A percentile compares a stretch with the other conserved stretches of the same genome.
Evolutionary conservation across 306 rosid genomes (phyloP).

Genomic region (Quercus parvula): DNA sequence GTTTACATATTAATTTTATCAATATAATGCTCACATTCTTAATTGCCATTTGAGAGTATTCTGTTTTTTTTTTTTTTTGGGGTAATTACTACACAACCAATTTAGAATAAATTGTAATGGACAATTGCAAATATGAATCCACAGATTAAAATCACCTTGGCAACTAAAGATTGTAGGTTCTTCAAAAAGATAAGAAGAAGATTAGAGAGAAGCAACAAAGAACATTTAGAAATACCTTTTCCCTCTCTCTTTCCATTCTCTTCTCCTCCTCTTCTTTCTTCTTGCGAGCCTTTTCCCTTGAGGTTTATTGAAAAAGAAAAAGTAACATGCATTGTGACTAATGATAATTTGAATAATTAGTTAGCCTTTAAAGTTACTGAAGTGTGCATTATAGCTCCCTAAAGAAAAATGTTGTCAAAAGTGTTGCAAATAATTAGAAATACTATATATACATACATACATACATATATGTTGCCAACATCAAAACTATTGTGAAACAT

Average conservation of each 20-base stretch:
- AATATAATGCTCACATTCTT: neutral
- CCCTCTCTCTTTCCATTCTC: slow-evolving; percentile 78
- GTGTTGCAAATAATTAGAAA: neutral
- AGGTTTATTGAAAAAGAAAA: slow-evolving; percentile 16
- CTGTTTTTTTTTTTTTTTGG: too few relatives aligned
- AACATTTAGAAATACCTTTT: slow-evolving; percentile 56
- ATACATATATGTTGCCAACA: neutral
- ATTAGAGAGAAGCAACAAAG: slow-evolving; percentile 18
- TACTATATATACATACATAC: neutral
- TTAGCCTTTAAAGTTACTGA: neutral
- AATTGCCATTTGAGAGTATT: neutral
- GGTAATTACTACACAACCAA: neutral
- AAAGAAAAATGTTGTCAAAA: slow-evolving; percentile 14
- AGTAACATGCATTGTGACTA: slow-evolving; percentile 2
- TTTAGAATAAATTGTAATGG: neutral
- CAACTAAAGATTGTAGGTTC: neutral
- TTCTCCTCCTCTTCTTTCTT: slow-evolving; percentile 98
- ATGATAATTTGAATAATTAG: neutral
- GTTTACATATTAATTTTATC: neutral
- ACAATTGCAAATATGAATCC: neutral
- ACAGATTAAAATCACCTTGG: neutral
- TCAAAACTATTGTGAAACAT: neutral
- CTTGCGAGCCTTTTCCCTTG: slow-evolving; percentile 96
- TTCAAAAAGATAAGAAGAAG: neutral
- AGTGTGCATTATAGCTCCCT: slow-evolving; percentile 8